A percentile compares a stretch with the other conserved stretches of the same genome.
phyloP scores from a whole-genome alignment of 768 basidiomycete genomes.

The Mycena venus region DNA sequence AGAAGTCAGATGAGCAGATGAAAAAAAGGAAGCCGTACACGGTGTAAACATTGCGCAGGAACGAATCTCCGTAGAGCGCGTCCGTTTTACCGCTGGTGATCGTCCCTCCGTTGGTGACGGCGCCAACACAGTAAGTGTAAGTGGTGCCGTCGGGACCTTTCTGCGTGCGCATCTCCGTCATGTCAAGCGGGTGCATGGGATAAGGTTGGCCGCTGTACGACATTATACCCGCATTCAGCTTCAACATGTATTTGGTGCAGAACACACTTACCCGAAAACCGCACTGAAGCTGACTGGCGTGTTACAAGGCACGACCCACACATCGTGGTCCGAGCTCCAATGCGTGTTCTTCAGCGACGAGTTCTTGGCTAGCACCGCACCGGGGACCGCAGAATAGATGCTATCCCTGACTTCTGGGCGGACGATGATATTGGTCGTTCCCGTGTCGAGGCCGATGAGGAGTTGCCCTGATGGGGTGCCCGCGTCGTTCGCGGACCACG shows the following conservation, averaged over 20 bases:
- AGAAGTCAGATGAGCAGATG: not conserved
- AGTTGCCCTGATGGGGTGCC: not conserved
- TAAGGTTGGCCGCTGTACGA: constrained; percentile 2
- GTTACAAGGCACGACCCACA: constrained; percentile 26
- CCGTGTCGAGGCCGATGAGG: constrained; percentile 12
- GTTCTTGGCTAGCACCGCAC: constrained; percentile 20
- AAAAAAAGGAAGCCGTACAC: constrained; percentile 1
- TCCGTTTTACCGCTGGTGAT: not conserved
- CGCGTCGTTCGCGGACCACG: not conserved
- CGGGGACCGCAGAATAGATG: constrained; percentile 24
- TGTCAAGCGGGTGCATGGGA: constrained; percentile 27
- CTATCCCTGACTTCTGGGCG: not conserved
- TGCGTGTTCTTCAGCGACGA: not conserved
- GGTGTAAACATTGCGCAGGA: constrained; percentile 26
- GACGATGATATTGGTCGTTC: constrained; percentile 10
- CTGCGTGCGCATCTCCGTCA: not conserved
- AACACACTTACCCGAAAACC: constrained; percentile 4
- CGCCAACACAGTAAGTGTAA: constrained; percentile 17
- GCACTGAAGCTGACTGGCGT: not conserved
- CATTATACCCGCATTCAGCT: not conserved
- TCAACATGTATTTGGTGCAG: not conserved
- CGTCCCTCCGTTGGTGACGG: constrained; percentile 15
- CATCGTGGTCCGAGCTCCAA: constrained; percentile 6
- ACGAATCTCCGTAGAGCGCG: constrained; percentile 11
- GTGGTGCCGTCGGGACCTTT: constrained; percentile 5